Evolutionary conservation across 768 basidiomycete genomes (phyloP).

Genomic region (Astraeus odoratus): DNA sequence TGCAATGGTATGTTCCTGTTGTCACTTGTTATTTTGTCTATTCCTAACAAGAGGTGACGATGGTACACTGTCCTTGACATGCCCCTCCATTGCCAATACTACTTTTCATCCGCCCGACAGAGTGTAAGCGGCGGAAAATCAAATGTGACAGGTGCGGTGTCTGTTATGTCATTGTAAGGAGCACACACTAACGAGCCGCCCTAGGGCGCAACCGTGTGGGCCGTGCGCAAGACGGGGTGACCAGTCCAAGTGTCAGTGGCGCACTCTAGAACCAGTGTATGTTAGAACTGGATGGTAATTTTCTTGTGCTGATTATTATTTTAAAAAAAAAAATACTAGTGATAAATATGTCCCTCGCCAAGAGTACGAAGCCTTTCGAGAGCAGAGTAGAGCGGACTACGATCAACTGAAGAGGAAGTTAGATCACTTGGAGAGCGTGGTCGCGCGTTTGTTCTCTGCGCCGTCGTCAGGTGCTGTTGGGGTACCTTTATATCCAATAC

Average conservation of each 20-base stretch:
- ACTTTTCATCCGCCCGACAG: constrained; percentile 30
- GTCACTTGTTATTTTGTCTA: constrained; percentile 17
- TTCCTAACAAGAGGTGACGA: constrained; percentile 8
- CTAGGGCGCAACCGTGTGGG: constrained; percentile 71
- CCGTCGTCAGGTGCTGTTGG: constrained; percentile 19
- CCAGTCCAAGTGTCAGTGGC: constrained; percentile 77
- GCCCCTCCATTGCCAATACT: background rate
- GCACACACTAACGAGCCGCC: constrained; percentile 18
- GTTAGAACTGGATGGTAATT: constrained; percentile 56
- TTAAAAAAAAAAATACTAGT: too few species aligned
- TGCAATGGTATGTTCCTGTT: constrained; percentile 59
- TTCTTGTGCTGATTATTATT: background rate
- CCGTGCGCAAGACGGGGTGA: constrained; percentile 78
- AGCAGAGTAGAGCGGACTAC: constrained; percentile 31
- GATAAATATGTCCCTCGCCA: constrained; percentile 77
- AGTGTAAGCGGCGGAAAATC: constrained; percentile 84
- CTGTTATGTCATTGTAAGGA: constrained; percentile 9
- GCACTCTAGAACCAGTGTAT: constrained; percentile 74
- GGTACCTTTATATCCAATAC: constrained; percentile 25
- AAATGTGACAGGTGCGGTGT: constrained; percentile 71
- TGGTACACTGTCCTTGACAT: constrained; percentile 1
- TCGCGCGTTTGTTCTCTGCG: constrained; percentile 34
- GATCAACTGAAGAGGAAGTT: constrained; percentile 62
- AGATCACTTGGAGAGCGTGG: constrained; percentile 50
- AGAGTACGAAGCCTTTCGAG: constrained; percentile 72